Evolutionary conservation across 1,284 basidiomycete species (phyloP).

Genomic region (Agroathelia rolfsii): DNA sequence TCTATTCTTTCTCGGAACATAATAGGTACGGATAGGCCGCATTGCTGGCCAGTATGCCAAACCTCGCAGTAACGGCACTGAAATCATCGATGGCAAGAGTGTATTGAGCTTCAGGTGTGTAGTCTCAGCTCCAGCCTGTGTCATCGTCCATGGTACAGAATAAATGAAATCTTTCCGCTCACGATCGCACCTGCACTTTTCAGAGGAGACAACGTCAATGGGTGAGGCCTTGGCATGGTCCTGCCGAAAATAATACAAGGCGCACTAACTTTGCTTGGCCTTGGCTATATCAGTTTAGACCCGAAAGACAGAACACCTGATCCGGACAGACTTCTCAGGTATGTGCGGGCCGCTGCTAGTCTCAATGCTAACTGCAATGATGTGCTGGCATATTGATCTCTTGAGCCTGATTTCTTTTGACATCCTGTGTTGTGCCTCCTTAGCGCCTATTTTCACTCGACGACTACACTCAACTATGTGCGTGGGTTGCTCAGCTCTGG

Average conservation of each 20-base stretch:
- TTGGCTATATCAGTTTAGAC: conserved; percentile 37
- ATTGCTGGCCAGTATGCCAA: conserved; percentile 98
- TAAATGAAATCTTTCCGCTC: no score
- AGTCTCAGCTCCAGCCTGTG: conserved; percentile 10
- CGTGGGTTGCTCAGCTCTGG: conserved; percentile 83
- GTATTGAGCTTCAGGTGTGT: conserved; percentile 73
- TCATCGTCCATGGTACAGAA: no score
- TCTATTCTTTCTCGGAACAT: conserved; percentile 5
- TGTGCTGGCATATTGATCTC: no score
- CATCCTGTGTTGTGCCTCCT: background rate
- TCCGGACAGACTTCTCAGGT: conserved; percentile 79
- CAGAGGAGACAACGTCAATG: conserved; percentile 96
- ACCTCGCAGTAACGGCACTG: conserved; percentile 81
- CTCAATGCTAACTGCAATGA: no score
- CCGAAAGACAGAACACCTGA: conserved; percentile 76
- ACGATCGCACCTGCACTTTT: conserved; percentile 3
- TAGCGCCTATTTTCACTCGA: conserved; percentile 94
- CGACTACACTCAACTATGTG: conserved; percentile 89
- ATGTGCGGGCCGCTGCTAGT: no score
- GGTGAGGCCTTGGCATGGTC: conserved; percentile 35
- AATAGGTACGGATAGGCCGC: conserved; percentile 74
- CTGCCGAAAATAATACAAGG: no score
- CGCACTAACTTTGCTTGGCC: conserved; percentile 3
- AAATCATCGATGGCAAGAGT: conserved; percentile 62
- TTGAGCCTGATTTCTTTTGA: background rate